A percentile compares a stretch with the other conserved stretches of the same genome.
Conservation (phyloP, 768 basidiomycete species). For the Mycena rebaudengoi region DNA sequence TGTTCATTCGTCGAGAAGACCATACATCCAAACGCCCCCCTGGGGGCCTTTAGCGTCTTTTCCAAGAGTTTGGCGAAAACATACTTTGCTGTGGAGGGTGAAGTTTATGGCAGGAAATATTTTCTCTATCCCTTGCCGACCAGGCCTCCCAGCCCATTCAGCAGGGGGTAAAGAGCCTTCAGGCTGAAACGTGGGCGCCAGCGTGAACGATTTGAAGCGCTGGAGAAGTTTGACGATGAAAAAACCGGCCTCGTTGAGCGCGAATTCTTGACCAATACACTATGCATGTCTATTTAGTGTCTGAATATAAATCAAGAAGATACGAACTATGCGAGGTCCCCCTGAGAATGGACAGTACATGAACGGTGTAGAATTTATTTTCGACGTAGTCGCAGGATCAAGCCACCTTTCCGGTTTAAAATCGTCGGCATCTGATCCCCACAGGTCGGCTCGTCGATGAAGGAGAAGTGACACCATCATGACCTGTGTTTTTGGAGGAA, state of each 20-base stretch:
- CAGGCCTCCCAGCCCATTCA: conserved; percentile 5
- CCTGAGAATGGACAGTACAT: conserved; percentile 16
- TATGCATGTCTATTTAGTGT: background rate
- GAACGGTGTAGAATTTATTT: conserved; percentile 8
- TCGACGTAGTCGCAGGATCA: background rate
- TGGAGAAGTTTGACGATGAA: conserved; percentile 8
- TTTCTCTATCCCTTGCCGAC: conserved; percentile 8
- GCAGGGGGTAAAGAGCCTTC: conserved; percentile 3
- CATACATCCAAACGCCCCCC: conserved; percentile 15
- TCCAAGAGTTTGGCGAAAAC: background rate
- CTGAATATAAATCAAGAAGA: background rate
- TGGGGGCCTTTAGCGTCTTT: background rate
- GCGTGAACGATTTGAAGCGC: conserved; percentile 4
- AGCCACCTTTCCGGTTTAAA: conserved; percentile 12
- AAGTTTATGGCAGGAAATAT: conserved; percentile 12
- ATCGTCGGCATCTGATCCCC: conserved; percentile 13
- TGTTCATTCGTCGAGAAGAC: background rate
- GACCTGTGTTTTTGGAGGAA: conserved; percentile 4
- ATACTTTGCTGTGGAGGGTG: conserved; percentile 10
- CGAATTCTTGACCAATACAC: conserved; percentile 16
- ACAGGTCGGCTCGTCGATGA: conserved; percentile 5
- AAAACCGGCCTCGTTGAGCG: conserved; percentile 10
- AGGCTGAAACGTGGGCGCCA: conserved; percentile 7
- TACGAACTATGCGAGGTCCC: conserved; percentile 3
- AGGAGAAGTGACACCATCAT: background rate